Evolutionary conservation across 805 yeast species (phyloP).

Genomic region (Yarrowia hollandica): DNA sequence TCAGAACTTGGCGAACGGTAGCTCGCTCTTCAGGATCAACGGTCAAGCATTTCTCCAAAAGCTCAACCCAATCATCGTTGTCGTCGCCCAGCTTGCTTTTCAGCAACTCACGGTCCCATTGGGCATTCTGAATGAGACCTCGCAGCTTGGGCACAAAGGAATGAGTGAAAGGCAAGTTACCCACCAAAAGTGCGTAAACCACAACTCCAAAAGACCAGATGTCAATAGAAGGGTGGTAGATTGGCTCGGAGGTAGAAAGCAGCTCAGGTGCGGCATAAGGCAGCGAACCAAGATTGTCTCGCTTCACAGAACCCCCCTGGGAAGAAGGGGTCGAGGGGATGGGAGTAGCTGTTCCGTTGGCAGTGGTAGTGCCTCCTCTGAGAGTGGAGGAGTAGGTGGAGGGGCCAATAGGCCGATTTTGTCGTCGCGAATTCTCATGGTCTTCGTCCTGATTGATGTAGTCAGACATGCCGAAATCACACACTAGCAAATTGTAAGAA

Average conservation of each 20-base stretch:
- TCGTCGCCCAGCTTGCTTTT: slow-evolving; percentile 23
- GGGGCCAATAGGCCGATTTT: slow-evolving; percentile 20
- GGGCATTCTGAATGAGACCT: slow-evolving; percentile 67
- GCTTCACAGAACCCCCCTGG: slow-evolving; percentile 25
- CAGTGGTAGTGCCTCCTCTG: slow-evolving; percentile 2
- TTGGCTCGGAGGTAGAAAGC: slow-evolving; percentile 54
- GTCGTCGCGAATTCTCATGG: slow-evolving; percentile 21
- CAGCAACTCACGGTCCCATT: slow-evolving; percentile 53
- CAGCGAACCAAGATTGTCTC: slow-evolving; percentile 69
- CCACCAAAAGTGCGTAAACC: slow-evolving; percentile 68
- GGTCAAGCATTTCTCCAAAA: slow-evolving; percentile 33
- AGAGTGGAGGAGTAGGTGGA: slow-evolving; percentile 16
- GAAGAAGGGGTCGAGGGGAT: slow-evolving; percentile 21
- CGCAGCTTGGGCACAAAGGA: slow-evolving; percentile 78
- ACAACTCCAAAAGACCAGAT: slow-evolving; percentile 90
- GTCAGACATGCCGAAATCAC: slow-evolving; percentile 88
- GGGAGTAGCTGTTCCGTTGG: slow-evolving; percentile 21
- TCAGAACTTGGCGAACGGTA: slow-evolving; percentile 30
- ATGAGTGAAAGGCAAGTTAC: slow-evolving; percentile 80
- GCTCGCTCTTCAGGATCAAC: slow-evolving; percentile 31
- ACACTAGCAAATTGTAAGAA: slow-evolving; percentile 52
- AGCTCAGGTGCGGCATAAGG: slow-evolving; percentile 94
- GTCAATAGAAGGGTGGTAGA: slow-evolving; percentile 68
- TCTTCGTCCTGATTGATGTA: slow-evolving; percentile 32
- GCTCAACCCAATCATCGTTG: slow-evolving; percentile 30